phyloP scores from a whole-genome alignment of 345 rosid species.

The Aegle marmelos region DNA sequence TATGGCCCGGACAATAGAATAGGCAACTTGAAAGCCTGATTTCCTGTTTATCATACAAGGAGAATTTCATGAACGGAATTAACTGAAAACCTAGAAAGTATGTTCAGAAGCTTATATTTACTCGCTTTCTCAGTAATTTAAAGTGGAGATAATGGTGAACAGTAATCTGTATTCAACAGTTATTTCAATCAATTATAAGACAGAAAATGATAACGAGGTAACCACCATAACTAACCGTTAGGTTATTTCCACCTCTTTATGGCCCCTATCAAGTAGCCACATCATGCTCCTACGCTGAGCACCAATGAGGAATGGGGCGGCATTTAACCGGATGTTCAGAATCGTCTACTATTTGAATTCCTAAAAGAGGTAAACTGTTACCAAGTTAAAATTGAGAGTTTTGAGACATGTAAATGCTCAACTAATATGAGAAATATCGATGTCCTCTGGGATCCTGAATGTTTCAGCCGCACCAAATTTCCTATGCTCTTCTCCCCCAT shows the following conservation, averaged over 20 bases:
- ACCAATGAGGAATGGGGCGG: not conserved
- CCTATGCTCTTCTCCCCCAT: conserved; percentile 47
- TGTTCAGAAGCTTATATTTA: not conserved
- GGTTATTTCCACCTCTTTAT: not conserved
- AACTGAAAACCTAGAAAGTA: not conserved
- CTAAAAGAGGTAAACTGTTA: not conserved
- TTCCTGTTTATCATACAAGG: not conserved
- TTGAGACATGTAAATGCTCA: conserved; percentile 9
- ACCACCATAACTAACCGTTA: not conserved
- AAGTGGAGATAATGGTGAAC: not conserved
- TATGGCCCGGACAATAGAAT: too few relatives aligned
- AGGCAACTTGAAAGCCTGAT: not conserved
- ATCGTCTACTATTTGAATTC: not conserved
- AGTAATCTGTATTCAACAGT: not conserved
- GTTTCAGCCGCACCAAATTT: conserved; percentile 95
- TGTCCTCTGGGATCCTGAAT: conserved; percentile 77
- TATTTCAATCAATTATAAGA: not conserved
- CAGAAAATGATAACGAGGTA: not conserved
- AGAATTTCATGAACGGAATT: not conserved
- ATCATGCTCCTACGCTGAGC: not conserved
- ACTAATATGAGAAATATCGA: conserved; percentile 73
- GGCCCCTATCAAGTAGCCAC: not conserved
- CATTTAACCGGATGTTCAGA: not conserved
- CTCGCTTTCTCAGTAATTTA: not conserved
- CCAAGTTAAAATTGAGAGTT: not conserved